These are phyloP conservation scores for Pleoardoris graminearum DNA, from an alignment of 2,329 filamentous ascomycete species.

Conservation along the genomic window DNA sequence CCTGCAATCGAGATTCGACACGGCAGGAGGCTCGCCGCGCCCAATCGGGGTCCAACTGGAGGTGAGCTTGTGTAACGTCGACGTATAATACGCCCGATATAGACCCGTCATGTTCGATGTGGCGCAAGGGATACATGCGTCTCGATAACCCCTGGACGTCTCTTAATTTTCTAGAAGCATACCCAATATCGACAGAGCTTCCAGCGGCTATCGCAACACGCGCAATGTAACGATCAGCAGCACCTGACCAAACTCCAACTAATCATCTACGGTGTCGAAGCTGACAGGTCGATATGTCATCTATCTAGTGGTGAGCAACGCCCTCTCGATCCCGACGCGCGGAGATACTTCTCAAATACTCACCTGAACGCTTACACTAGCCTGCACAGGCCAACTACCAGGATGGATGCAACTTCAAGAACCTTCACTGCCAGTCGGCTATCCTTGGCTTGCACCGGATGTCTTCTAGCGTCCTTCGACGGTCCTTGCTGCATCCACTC, in stretches of 20 bases:
- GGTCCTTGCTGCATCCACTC: conserved; percentile 20
- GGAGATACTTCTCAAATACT: conserved; percentile 3
- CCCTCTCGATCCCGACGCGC: neutral
- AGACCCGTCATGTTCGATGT: neutral
- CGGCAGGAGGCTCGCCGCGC: neutral
- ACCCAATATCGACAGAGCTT: conserved; percentile 4
- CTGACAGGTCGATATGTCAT: neutral
- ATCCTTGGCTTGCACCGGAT: conserved; percentile 20
- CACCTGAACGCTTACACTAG: conserved; percentile 4
- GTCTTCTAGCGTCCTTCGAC: conserved; percentile 26
- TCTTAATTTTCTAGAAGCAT: conserved; percentile 10
- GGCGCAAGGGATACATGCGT: conserved; percentile 1
- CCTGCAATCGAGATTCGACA: neutral
- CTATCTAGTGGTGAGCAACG: neutral
- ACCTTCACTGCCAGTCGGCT: neutral
- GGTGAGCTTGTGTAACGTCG: conserved; percentile 5
- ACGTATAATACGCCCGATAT: conserved; percentile 3
- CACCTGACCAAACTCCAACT: conserved; percentile 5
- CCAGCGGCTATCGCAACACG: conserved; percentile 3
- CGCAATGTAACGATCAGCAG: conserved; percentile 3
- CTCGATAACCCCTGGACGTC: conserved; percentile 6
- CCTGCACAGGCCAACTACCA: neutral
- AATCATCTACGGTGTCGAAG: neutral
- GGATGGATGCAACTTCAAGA: conserved; percentile 1
- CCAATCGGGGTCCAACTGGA: conserved; percentile 4